Base-by-base conservation (phyloP, 108 stramenopile genomes). In the Licmophora abbreviata region DNA sequence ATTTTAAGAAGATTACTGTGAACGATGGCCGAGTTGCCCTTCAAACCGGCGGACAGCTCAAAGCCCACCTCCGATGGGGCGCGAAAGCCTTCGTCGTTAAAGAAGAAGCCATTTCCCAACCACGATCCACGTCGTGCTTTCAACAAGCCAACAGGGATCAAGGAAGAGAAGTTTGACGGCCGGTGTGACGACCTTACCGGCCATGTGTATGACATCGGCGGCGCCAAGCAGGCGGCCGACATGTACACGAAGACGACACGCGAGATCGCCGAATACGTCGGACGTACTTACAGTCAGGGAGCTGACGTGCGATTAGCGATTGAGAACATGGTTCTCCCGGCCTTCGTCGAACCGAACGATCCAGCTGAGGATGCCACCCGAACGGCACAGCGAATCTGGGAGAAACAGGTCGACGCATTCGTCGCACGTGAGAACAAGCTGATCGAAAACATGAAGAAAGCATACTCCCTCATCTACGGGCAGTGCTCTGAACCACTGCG, bases 141-240 rank as follows among this genome's bases (percentile, higher is more conserved):
- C n/a, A n/a, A n/a, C n/a, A n/a, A n/a, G n/a, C n/a, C n/a, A n/a
- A n/a, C n/a, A n/a, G n/a, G n/a, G n/a, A n/a, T n/a, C n/a, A n/a
- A n/a, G n/a, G n/a, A n/a, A n/a, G n/a, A n/a, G n/a, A 36, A 54
- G 36, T 54, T 54, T 38, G 35, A 54, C 11, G 52, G 52, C 7
- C 6, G 17, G 10, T 54, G 52, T 36, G 36, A 36, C 7, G 52
- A 54, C 7, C 52, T 54, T 9, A 38, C 11, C 9, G 35, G 52
- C 7, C 41, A 42, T 24, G 23, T 54, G 6, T 54, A 42, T 36
- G 52, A 54, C 17, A 15, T 33, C 35, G 9, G 12, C 20, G 44
- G 35, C 10, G 15, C 14, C 10, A 21, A 25, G 11, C 44, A 45
- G 14, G 44, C 44, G 14, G 34, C 34, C 34, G 34, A 35, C 34